Conservation (phyloP, 1,139 yeast species). For the Debaryomycetaceae sp. region DNA sequence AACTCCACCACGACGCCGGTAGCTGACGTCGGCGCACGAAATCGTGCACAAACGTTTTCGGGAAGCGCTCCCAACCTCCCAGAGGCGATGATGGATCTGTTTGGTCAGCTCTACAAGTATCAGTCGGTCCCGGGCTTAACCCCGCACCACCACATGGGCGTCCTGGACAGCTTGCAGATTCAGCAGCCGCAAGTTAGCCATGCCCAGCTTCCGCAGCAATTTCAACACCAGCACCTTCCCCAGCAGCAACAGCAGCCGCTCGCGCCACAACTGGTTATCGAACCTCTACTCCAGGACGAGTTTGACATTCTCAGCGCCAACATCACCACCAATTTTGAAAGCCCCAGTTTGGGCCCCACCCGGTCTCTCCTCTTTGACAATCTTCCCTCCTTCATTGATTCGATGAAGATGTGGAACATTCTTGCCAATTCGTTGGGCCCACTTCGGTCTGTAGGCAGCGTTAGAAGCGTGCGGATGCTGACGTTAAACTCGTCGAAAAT, state of each 20-base stretch:
- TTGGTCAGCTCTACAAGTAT: too few species aligned
- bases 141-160: too few species aligned
- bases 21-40: conserved; percentile 13
- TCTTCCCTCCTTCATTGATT: conserved; percentile 50
- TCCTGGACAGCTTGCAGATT: too few species aligned
- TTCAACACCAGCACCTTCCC: conserved; percentile 11
- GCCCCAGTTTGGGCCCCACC: conserved; percentile 71
- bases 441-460: conserved; percentile 21
- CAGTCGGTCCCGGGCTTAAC: too few species aligned
- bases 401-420: conserved; percentile 31
- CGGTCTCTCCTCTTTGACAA: conserved; percentile 73
- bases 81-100: conserved; percentile 14
- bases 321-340: conserved; percentile 60
- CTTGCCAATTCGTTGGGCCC: conserved; percentile 26
- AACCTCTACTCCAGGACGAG: conserved; percentile 51
- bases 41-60: conserved; percentile 42
- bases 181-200: too few species aligned
- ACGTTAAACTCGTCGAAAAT: conserved; percentile 34
- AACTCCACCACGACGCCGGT: conserved; percentile 1
- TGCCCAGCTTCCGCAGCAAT: conserved; percentile 5
- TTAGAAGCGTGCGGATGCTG: conserved; percentile 50
- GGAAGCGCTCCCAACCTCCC: conserved; percentile 29
- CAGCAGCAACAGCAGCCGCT: conserved; percentile 9
- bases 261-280: conserved; percentile 7
- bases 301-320: conserved; percentile 41